Conservation (phyloP, 495 filamentous ascomycete genomes). For the Trichoderma erinaceum region DNA sequence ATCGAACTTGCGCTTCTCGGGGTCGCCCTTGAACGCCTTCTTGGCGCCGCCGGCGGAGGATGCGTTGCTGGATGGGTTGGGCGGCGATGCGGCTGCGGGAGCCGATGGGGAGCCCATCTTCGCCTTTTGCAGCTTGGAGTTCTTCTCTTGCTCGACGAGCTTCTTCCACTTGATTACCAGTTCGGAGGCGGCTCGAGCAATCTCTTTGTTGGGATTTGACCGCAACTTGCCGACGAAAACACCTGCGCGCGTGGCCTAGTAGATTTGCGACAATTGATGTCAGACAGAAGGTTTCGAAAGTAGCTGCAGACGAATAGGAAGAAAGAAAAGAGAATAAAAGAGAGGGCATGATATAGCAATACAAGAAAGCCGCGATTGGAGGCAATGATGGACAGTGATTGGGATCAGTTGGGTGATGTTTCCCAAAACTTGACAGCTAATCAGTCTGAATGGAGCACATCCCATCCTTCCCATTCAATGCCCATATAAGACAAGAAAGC, state of each 20-base stretch:
- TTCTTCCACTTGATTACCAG: constrained; percentile 85
- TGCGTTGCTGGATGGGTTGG: constrained; percentile 33
- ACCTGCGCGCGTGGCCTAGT: constrained; percentile 80
- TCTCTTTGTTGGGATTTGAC: constrained; percentile 65
- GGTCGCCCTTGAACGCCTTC: constrained; percentile 62
- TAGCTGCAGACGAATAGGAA: not conserved
- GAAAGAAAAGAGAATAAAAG: not conserved
- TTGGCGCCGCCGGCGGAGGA: not conserved
- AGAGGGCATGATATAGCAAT: not conserved
- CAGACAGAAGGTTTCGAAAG: not conserved
- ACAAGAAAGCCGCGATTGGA: too few species aligned
- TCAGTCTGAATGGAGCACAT: too few species aligned
- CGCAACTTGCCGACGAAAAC: constrained; percentile 81
- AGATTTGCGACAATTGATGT: constrained; percentile 10
- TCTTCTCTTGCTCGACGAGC: constrained; percentile 61
- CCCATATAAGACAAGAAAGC: too few species aligned
- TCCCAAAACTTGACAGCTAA: too few species aligned
- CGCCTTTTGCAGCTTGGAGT: constrained; percentile 42
- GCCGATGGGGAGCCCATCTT: constrained; percentile 35
- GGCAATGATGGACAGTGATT: too few species aligned
- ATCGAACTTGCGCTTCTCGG: constrained; percentile 71
- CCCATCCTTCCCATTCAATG: too few species aligned
- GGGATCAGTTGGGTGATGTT: too few species aligned
- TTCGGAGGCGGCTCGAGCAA: constrained; percentile 65
- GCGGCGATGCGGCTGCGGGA: constrained; percentile 26